Evolutionary conservation across 2,329 filamentous ascomycete genomes (phyloP).

Genomic region (Tolypocladium sp.): DNA sequence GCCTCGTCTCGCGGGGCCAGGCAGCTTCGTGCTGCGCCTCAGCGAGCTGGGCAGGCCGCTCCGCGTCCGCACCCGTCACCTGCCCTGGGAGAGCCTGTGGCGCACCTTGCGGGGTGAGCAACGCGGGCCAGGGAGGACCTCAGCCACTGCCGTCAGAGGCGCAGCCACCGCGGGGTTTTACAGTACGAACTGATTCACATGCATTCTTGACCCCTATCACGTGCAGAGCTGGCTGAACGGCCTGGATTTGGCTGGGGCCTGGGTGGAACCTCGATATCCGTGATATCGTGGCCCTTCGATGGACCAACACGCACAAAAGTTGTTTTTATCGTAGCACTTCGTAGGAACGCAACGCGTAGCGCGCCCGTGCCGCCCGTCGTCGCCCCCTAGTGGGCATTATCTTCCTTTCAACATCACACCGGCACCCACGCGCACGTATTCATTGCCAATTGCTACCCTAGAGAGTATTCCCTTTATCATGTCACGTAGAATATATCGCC

Average conservation of each 20-base stretch:
- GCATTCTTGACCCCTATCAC: too few relatives aligned
- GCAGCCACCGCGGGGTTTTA: neutral
- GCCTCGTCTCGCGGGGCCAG: neutral
- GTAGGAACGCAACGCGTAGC: neutral
- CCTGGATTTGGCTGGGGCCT: neutral
- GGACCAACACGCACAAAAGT: neutral
- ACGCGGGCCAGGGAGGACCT: neutral
- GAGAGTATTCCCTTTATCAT: neutral
- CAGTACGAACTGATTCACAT: too few relatives aligned
- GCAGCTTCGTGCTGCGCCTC: neutral
- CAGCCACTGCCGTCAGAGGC: neutral
- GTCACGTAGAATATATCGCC: neutral
- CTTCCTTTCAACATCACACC: neutral
- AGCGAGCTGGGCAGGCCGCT: too few relatives aligned
- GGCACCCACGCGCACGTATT: neutral
- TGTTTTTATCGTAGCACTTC: neutral
- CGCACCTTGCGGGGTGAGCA: neutral
- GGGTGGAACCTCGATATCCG: neutral
- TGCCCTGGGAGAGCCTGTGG: neutral
- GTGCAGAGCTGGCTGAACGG: too few relatives aligned
- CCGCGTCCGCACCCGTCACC: too few relatives aligned
- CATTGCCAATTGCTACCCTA: neutral
- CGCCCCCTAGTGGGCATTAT: neutral
- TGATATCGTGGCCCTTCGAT: neutral
- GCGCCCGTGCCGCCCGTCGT: neutral